Conservation (phyloP, 495 filamentous ascomycete species). For the Neurospora cerealis region DNA sequence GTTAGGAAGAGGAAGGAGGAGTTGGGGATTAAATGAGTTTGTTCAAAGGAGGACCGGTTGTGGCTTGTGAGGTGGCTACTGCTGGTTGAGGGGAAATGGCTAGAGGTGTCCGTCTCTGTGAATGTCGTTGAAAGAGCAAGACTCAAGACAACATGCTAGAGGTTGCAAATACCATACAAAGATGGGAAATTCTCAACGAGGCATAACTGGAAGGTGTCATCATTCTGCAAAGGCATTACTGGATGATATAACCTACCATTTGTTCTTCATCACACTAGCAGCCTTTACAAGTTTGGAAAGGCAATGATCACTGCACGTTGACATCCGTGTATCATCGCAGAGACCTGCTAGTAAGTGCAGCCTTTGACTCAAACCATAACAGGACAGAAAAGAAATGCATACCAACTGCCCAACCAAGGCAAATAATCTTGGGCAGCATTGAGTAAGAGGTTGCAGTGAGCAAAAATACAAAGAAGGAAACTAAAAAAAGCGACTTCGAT, state of each 20-base stretch:
- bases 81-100: background rate
- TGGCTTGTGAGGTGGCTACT: background rate
- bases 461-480: no score
- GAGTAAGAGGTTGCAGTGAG: no score
- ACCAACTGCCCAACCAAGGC: background rate
- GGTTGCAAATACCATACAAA: background rate
- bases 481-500: background rate
- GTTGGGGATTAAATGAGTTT: slow-evolving; percentile 34
- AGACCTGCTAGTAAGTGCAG: no score
- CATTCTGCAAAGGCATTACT: background rate
- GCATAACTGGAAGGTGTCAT: background rate
- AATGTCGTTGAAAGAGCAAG: background rate
- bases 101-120: background rate
- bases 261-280: background rate
- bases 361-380: background rate
- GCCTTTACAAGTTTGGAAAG: background rate
- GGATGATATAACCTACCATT: background rate
- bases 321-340: background rate
- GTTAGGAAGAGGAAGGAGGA: slow-evolving; percentile 45
- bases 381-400: background rate
- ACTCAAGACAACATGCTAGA: background rate
- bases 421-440: no score
- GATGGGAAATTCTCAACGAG: background rate
- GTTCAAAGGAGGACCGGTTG: background rate
- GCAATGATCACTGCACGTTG: background rate